phyloP scores from a whole-genome alignment of 768 basidiomycete genomes.

The Phaeotremella skinneri region DNA sequence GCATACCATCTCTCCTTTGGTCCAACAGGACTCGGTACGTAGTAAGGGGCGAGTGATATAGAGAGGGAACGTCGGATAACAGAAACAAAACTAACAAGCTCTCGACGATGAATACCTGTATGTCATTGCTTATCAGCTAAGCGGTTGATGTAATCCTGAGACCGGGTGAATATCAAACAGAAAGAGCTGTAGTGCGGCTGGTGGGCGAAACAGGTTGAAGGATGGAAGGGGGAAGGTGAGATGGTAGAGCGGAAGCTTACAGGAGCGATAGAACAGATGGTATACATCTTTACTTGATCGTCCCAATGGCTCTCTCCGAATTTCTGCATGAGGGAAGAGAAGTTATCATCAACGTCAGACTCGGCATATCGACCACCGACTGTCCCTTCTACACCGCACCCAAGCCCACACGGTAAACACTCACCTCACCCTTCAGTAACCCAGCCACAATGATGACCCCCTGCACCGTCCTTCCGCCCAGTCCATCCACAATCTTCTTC shows the following conservation, averaged over 20 bases:
- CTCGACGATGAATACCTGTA: slow-evolving; percentile 42
- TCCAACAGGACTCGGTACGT: too few relatives aligned
- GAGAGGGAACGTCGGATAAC: too few relatives aligned
- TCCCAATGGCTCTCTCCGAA: slow-evolving; percentile 53
- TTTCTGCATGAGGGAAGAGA: slow-evolving; percentile 46
- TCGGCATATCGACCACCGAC: too few relatives aligned
- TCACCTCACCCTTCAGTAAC: slow-evolving; percentile 54
- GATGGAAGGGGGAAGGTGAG: too few relatives aligned
- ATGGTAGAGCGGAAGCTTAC: slow-evolving; percentile 25
- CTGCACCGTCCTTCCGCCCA: slow-evolving; percentile 51
- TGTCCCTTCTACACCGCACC: too few relatives aligned
- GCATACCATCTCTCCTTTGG: slow-evolving; percentile 34
- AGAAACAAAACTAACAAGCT: slow-evolving; percentile 31
- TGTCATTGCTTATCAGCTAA: background rate
- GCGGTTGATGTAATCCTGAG: too few relatives aligned
- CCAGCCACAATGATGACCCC: slow-evolving; percentile 54
- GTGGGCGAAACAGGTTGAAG: too few relatives aligned
- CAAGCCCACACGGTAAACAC: too few relatives aligned
- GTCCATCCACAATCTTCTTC: slow-evolving; percentile 50
- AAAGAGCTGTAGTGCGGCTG: too few relatives aligned
- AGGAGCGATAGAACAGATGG: slow-evolving; percentile 55
- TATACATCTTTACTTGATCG: slow-evolving; percentile 57
- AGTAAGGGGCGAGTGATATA: too few relatives aligned
- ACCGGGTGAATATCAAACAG: too few relatives aligned
- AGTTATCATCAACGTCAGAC: slow-evolving; percentile 9